phyloP scores from a whole-genome alignment of 352 stramenopile genomes.

The Halophytophthora batemanensis region DNA sequence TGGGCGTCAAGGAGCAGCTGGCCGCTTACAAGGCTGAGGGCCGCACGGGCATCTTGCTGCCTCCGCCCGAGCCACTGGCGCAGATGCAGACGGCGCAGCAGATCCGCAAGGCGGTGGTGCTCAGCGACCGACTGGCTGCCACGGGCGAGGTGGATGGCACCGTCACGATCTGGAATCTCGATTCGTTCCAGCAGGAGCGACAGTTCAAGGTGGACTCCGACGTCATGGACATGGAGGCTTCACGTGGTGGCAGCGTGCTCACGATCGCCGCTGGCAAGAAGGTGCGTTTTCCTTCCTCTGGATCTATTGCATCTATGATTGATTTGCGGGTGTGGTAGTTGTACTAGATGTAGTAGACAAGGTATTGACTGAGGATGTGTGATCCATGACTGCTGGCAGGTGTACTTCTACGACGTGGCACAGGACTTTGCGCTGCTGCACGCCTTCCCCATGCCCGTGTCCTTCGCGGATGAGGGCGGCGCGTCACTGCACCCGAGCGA shows the following conservation, averaged over 20 bases:
- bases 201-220: slow-evolving; percentile 68
- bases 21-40: slow-evolving; percentile 53
- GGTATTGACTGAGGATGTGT: slow-evolving; percentile 1
- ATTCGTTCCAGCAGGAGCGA: slow-evolving; percentile 32
- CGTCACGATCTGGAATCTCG: slow-evolving; percentile 68
- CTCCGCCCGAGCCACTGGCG: slow-evolving; percentile 34
- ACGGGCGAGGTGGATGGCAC: slow-evolving; percentile 79
- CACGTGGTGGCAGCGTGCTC: slow-evolving; percentile 61
- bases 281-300: no score
- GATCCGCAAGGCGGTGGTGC: slow-evolving; percentile 80
- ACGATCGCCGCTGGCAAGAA: slow-evolving; percentile 92
- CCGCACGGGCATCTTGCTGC: slow-evolving; percentile 59
- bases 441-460: slow-evolving; percentile 80
- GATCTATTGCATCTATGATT: no score
- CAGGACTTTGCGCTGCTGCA: slow-evolving; percentile 64
- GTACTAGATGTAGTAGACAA: no score
- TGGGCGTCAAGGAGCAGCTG: slow-evolving; percentile 58
- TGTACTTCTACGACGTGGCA: slow-evolving; percentile 92
- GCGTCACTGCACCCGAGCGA: slow-evolving; percentile 85
- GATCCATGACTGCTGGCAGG: slow-evolving; percentile 29
- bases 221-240: slow-evolving; percentile 86
- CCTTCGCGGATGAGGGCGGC: slow-evolving; percentile 91
- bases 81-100: slow-evolving; percentile 61
- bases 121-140: slow-evolving; percentile 42
- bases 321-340: no score